phyloP scores from a whole-genome alignment of 139 green algal species.

The Marvania coccoides region DNA sequence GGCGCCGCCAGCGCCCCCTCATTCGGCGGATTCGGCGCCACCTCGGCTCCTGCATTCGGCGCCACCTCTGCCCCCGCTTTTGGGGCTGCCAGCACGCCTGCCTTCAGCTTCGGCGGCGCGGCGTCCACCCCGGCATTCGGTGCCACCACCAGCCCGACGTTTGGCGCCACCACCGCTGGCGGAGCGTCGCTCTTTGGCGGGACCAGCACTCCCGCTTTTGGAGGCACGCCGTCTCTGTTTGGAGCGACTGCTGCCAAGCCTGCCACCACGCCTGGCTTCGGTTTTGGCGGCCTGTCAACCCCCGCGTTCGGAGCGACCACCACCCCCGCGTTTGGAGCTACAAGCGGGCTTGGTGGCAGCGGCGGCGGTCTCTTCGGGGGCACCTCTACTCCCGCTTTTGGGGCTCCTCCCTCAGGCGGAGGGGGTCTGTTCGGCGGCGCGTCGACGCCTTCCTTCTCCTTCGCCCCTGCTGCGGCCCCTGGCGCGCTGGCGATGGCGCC shows the following conservation, averaged over 20 bases:
- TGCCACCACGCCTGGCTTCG: constrained; percentile 1
- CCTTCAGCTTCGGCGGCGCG: background rate
- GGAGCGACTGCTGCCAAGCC: background rate
- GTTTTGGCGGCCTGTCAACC: background rate
- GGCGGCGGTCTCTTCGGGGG: constrained; percentile 33
- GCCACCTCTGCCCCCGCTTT: background rate
- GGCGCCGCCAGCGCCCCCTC: constrained; percentile 32
- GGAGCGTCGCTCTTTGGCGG: constrained; percentile 3
- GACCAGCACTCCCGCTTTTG: background rate
- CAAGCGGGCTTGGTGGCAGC: constrained; percentile 26
- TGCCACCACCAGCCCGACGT: constrained; percentile 8
- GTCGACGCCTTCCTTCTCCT: constrained; percentile 6
- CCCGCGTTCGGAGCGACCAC: constrained; percentile 24
- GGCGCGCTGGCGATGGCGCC: background rate
- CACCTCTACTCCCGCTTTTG: constrained; percentile 16
- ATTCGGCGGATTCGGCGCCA: constrained; percentile 48
- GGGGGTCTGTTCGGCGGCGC: constrained; percentile 7
- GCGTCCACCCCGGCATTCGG: background rate
- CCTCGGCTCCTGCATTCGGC: constrained; percentile 21
- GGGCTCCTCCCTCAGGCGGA: background rate
- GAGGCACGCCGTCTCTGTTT: background rate
- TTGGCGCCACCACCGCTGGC: constrained; percentile 29
- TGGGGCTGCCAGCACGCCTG: background rate
- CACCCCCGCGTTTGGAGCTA: constrained; percentile 30
- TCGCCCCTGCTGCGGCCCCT: background rate